phyloP scores from a whole-genome alignment of 139 green algal genomes.

The Dunaliella primolecta region DNA sequence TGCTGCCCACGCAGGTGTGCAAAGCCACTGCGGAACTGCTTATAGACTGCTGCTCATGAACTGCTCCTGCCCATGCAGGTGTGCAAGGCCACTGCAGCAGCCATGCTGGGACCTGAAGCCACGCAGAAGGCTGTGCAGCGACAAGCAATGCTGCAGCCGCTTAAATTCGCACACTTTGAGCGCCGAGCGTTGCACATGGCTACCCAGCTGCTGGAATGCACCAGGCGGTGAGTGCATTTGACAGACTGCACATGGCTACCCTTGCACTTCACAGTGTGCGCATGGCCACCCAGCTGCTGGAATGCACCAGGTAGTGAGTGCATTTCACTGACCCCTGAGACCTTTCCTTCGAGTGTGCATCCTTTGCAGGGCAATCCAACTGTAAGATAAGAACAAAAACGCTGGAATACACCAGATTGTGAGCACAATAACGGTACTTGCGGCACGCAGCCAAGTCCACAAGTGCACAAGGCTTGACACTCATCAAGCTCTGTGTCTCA shows the following conservation, averaged over 20 bases:
- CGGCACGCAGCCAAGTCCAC: no score
- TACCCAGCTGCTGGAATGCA: slow-evolving; percentile 14
- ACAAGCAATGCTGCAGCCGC: slow-evolving; percentile 30
- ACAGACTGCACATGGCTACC: no score
- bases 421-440: no score
- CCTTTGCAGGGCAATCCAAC: slow-evolving; percentile 25
- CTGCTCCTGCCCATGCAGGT: slow-evolving; percentile 18
- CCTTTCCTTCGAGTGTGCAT: no score
- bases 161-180: slow-evolving; percentile 24
- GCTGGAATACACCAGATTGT: not conserved
- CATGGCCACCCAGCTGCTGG: slow-evolving; percentile 23
- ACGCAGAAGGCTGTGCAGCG: not conserved
- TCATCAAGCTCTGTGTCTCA: no score
- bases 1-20: not conserved
- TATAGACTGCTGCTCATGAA: not conserved
- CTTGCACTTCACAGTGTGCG: no score
- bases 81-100: slow-evolving; percentile 26
- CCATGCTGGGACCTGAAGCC: not conserved
- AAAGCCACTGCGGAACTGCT: not conserved
- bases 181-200: slow-evolving; percentile 23
- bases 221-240: not conserved
- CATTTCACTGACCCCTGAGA: no score
- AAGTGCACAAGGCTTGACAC: no score
- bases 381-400: no score
- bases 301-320: not conserved